Percentiles rank a stretch among this genome's conserved stretches.
Conservation (phyloP, 257 asterid species). For the Solanum chaucha region DNA sequence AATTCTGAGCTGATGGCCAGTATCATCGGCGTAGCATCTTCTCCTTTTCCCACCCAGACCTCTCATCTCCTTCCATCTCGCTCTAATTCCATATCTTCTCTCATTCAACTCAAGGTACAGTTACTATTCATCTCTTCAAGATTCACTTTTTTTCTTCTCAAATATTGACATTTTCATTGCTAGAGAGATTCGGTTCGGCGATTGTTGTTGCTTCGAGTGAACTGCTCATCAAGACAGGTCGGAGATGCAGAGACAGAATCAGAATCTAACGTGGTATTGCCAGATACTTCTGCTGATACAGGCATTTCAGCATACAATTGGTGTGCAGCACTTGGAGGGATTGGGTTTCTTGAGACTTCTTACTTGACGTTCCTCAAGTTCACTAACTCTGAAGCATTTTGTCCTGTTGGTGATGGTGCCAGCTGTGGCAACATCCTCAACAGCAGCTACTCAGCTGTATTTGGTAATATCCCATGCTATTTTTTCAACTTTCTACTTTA, state of each 20-base stretch:
- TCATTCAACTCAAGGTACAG: constrained; percentile 34
- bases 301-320: constrained; percentile 45
- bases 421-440: constrained; percentile 67
- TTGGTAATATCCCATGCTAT: constrained; percentile 34
- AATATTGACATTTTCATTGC: not conserved
- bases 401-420: constrained; percentile 58
- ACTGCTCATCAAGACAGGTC: constrained; percentile 45
- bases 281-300: constrained; percentile 10
- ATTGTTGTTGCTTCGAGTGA: constrained; percentile 35
- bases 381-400: constrained; percentile 66
- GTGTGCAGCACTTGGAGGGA: constrained; percentile 69
- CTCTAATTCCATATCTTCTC: constrained; percentile 1
- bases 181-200: constrained; percentile 27
- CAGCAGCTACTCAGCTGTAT: constrained; percentile 65
- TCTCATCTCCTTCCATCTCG: constrained; percentile 12
- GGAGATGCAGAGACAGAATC: constrained; percentile 25
- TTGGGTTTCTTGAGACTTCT: constrained; percentile 81
- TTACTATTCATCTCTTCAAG: not conserved
- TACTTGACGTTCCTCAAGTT: constrained; percentile 78
- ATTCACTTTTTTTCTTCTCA: not conserved
- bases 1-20: constrained; percentile 13
- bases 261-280: constrained; percentile 17
- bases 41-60: constrained; percentile 24
- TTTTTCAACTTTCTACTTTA: not conserved
- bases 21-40: constrained; percentile 29